Evolutionary conservation across 805 yeast genomes (phyloP).

Genomic region (Candida dendrica): DNA sequence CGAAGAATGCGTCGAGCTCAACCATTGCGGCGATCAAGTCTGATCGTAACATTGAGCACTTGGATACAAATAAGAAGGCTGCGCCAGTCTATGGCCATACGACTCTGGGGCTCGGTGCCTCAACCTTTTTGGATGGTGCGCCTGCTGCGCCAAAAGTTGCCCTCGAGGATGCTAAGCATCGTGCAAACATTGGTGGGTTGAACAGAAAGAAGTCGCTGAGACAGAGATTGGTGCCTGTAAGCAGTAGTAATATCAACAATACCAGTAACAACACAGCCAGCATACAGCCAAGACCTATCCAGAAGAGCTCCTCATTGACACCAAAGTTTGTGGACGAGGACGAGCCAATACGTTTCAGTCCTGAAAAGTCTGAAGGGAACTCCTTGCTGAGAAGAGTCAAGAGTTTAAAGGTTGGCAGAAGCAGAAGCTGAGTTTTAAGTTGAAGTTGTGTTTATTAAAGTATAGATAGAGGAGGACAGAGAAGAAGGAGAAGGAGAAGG

Average conservation of each 20-base stretch:
- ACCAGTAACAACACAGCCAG: background rate
- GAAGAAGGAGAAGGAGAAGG: too few relatives aligned
- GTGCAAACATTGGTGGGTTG: constrained; percentile 37
- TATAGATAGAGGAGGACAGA: too few relatives aligned
- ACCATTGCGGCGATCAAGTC: constrained; percentile 38
- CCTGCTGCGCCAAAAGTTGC: constrained; percentile 65
- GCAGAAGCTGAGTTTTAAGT: constrained; percentile 6
- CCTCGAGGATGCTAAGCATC: constrained; percentile 27
- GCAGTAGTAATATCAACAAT: background rate
- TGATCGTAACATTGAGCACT: constrained; percentile 47
- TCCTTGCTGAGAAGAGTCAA: constrained; percentile 79
- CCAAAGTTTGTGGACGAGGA: constrained; percentile 16
- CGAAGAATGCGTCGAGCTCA: constrained; percentile 12
- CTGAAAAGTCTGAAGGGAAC: constrained; percentile 28
- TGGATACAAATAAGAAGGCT: constrained; percentile 65
- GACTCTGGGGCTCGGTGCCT: constrained; percentile 83
- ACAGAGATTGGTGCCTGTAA: constrained; percentile 38
- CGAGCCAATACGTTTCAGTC: constrained; percentile 23
- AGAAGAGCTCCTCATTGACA: too few relatives aligned
- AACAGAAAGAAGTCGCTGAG: constrained; percentile 81
- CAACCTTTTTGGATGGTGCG: constrained; percentile 93
- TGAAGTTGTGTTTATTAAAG: too few relatives aligned
- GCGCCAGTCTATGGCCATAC: constrained; percentile 78
- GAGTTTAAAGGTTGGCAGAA: constrained; percentile 72
- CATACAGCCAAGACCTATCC: background rate